These are phyloP conservation scores for Kodamaea jinghongensis DNA, from an alignment of 805 yeast genomes.

Conservation along the genomic window DNA sequence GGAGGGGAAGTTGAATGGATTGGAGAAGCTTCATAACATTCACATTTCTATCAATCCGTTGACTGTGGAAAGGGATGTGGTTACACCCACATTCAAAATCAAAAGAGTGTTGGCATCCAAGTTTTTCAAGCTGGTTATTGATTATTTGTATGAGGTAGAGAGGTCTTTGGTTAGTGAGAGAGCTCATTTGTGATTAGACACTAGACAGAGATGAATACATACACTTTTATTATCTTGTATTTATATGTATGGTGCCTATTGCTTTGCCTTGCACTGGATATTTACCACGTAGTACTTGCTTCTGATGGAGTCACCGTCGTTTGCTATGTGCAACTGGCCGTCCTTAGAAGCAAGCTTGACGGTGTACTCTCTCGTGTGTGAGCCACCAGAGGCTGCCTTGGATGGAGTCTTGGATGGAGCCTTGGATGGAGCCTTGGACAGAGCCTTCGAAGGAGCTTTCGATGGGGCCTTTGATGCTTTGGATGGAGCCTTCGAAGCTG, in stretches of 20 bases:
- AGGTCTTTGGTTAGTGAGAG: conserved; percentile 5
- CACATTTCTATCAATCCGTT: conserved; percentile 30
- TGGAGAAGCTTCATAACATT: conserved; percentile 34
- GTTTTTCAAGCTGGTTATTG: conserved; percentile 15
- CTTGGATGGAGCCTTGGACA: conserved; percentile 1
- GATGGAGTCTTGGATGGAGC: not conserved
- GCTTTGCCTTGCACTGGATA: conserved; percentile 5
- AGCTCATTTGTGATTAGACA: conserved; percentile 7
- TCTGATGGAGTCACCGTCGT: conserved; percentile 1
- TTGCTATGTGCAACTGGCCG: too few species aligned
- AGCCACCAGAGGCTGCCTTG: not conserved
- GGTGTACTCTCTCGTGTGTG: not conserved
- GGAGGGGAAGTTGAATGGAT: conserved; percentile 21
- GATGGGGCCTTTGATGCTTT: conserved; percentile 1
- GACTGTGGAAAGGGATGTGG: conserved; percentile 18
- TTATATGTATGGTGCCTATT: not conserved
- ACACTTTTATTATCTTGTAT: too few species aligned
- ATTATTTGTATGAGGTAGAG: conserved; percentile 13
- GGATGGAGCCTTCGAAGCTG: conserved; percentile 3
- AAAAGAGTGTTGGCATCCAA: conserved; percentile 25
- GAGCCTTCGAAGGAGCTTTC: conserved; percentile 1
- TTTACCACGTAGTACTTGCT: conserved; percentile 11
- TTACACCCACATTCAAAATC: conserved; percentile 17
- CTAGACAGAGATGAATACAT: too few species aligned
- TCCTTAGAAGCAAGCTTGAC: too few species aligned